Conservation (phyloP, 345 rosid species). For the Salix purpurea region DNA sequence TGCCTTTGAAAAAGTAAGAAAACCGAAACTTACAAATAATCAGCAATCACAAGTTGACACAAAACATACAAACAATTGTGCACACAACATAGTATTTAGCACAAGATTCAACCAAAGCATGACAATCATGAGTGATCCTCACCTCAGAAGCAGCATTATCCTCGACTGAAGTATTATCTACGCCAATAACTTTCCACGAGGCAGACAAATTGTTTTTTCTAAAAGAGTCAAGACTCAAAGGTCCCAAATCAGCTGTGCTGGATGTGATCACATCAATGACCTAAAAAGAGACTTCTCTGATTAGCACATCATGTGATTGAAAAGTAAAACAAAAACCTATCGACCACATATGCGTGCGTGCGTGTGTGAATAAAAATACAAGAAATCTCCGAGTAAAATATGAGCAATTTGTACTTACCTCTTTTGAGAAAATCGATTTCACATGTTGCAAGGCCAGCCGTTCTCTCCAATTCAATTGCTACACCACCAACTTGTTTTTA, state of each 20-base stretch:
- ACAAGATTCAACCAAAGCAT: slow-evolving; percentile 9
- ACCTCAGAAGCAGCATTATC: slow-evolving; percentile 45
- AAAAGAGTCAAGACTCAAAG: slow-evolving; percentile 74
- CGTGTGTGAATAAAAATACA: not conserved
- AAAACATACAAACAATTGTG: not conserved
- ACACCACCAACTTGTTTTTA: slow-evolving; percentile 17
- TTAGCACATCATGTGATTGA: slow-evolving; percentile 1
- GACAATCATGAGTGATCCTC: slow-evolving; percentile 12
- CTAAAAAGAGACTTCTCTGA: slow-evolving; percentile 34
- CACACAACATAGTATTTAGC: not conserved
- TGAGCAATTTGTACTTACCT: slow-evolving; percentile 45
- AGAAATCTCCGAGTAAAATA: slow-evolving; percentile 5
- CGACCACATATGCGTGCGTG: not conserved
- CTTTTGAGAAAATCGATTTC: slow-evolving; percentile 66
- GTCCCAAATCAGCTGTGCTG: slow-evolving; percentile 77
- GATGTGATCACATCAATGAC: slow-evolving; percentile 61
- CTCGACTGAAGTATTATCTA: slow-evolving; percentile 31
- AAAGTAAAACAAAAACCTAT: slow-evolving; percentile 1
- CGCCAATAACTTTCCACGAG: slow-evolving; percentile 59
- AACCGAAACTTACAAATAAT: slow-evolving; percentile 15
- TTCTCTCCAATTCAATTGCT: slow-evolving; percentile 87
- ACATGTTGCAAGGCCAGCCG: slow-evolving; percentile 60
- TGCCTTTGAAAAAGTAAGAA: slow-evolving; percentile 25
- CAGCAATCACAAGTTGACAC: slow-evolving; percentile 25
- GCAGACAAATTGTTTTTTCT: slow-evolving; percentile 70